A percentile compares a stretch with the other conserved stretches of the same genome.
These are phyloP conservation scores for Hawksworthiomyces lignivorus DNA, from an alignment of 2,329 filamentous ascomycete genomes.

Conservation along the genomic window DNA sequence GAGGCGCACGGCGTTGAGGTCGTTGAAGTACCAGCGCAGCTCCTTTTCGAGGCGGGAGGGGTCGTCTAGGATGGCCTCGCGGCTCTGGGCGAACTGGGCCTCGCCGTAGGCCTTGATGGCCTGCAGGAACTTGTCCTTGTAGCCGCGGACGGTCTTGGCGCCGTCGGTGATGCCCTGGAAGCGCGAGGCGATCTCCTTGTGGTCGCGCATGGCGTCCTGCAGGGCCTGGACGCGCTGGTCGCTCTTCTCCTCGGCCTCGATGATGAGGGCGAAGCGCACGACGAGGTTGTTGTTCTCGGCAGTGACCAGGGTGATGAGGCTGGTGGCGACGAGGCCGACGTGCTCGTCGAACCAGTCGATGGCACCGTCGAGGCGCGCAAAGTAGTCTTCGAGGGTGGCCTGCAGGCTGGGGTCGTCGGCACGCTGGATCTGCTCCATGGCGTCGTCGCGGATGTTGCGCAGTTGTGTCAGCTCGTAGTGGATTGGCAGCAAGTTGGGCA, in stretches of 20 bases:
- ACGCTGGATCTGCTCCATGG: slow-evolving; percentile 88
- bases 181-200: slow-evolving; percentile 84
- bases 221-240: slow-evolving; percentile 85
- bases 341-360: slow-evolving; percentile 96
- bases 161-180: slow-evolving; percentile 95
- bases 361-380: slow-evolving; percentile 74
- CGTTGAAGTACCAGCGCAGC: slow-evolving; percentile 96
- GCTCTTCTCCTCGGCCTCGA: slow-evolving; percentile 94
- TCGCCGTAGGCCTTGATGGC: slow-evolving; percentile 68
- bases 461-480: slow-evolving; percentile 90
- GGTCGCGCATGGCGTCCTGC: slow-evolving; percentile 90
- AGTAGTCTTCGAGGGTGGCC: slow-evolving; percentile 82
- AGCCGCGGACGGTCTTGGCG: slow-evolving; percentile 83
- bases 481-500: slow-evolving; percentile 81
- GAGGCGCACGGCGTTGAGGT: slow-evolving; percentile 87
- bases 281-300: slow-evolving; percentile 83
- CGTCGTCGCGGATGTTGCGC: slow-evolving; percentile 89
- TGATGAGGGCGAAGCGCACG: slow-evolving; percentile 82
- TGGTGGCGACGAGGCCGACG: slow-evolving; percentile 79
- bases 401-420: slow-evolving; percentile 67
- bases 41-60: slow-evolving; percentile 77
- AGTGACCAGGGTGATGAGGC: slow-evolving; percentile 79
- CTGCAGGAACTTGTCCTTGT: slow-evolving; percentile 91
- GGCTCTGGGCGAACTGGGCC: slow-evolving; percentile 63
- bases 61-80: slow-evolving; percentile 73